Evolutionary conservation across 2,329 filamentous ascomycete genomes (phyloP).

Genomic region (Neurospora sp.): DNA sequence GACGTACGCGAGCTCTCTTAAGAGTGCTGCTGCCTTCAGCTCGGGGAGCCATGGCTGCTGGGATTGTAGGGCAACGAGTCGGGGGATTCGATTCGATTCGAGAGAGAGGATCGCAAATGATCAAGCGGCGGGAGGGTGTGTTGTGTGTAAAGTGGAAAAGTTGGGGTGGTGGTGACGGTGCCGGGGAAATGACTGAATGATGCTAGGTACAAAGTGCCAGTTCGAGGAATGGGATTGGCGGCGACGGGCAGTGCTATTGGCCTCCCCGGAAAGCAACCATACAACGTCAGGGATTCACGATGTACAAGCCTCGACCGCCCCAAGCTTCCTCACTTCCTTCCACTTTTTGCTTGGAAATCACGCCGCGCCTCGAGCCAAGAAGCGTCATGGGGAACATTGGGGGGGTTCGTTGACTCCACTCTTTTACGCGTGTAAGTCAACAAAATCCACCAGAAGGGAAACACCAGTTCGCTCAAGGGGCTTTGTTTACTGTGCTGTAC

Average conservation of each 20-base stretch:
- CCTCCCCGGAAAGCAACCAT: background rate
- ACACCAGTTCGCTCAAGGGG: background rate
- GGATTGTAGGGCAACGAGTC: background rate
- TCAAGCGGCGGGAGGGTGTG: constrained; percentile 3
- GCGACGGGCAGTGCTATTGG: background rate
- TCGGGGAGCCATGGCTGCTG: constrained; percentile 25
- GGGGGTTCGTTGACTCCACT: background rate
- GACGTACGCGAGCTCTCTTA: constrained; percentile 67
- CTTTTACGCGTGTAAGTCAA: background rate
- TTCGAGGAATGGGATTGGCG: background rate
- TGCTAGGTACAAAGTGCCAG: background rate
- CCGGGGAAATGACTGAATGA: background rate
- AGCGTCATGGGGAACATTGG: background rate
- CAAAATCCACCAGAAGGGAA: background rate
- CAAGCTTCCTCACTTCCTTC: background rate
- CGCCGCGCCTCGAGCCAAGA: background rate
- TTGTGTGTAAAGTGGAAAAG: background rate
- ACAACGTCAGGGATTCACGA: background rate
- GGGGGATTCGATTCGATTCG: constrained; percentile 14
- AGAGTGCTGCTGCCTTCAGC: constrained; percentile 76
- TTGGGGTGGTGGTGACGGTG: background rate
- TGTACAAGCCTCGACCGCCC: background rate
- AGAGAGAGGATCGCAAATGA: background rate
- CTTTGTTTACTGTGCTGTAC: background rate
- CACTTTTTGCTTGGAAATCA: background rate